phyloP scores from a whole-genome alignment of 2,329 filamentous ascomycete species.

The Diaporthe aspalathi region DNA sequence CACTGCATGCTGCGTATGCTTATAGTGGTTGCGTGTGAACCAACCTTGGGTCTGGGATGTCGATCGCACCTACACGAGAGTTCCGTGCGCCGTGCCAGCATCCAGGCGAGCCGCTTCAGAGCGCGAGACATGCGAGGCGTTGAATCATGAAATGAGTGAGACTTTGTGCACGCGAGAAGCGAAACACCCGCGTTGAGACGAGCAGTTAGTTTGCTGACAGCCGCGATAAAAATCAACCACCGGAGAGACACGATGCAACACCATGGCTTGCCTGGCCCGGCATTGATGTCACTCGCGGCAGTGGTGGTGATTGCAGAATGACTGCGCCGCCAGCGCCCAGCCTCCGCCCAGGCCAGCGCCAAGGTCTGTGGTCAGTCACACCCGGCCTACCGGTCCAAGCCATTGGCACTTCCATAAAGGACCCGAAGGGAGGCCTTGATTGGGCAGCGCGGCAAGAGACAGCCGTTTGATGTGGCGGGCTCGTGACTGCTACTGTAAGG shows the following conservation, averaged over 20 bases:
- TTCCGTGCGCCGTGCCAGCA: not conserved
- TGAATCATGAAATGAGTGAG: not conserved
- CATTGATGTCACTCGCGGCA: not conserved
- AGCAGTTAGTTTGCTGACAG: not conserved
- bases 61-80: not conserved
- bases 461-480: not conserved
- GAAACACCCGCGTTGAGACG: slow-evolving; percentile 1
- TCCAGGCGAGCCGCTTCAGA: not conserved
- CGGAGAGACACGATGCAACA: slow-evolving; percentile 22
- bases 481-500: not conserved
- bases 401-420: not conserved
- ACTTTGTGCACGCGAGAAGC: slow-evolving; percentile 2
- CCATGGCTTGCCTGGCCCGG: not conserved
- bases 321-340: slow-evolving; percentile 7
- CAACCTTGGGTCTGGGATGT: not conserved
- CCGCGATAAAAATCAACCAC: not conserved
- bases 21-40: too few relatives aligned
- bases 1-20: too few relatives aligned
- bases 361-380: slow-evolving; percentile 1
- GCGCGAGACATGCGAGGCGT: slow-evolving; percentile 1
- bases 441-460: not conserved
- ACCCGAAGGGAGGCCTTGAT: not conserved
- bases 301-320: not conserved
- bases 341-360: slow-evolving; percentile 15
- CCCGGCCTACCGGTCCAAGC: not conserved